Evolutionary conservation across 768 basidiomycete genomes (phyloP), one percentile per base, ranked within the genome.

Genomic region (Kwoniella botswanensis): DNA sequence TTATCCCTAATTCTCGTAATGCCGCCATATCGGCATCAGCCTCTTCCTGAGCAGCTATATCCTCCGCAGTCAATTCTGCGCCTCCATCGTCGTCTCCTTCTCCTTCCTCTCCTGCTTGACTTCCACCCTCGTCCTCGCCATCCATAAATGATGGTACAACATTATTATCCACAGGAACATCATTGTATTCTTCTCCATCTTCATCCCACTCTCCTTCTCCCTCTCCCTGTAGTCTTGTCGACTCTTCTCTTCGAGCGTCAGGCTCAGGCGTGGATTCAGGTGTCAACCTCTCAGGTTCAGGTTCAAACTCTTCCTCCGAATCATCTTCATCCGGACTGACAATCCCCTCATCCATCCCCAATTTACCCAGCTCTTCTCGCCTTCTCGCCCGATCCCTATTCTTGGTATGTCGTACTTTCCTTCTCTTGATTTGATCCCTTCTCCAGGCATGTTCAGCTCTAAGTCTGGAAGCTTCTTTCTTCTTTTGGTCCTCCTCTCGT

Each of bases 221-320:
- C 15, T 41, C 54, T 53, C 17, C 24, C 5, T 62, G 63, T 41
- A 53, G 71, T 29, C 52, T 59, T 1, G 61, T 15, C 7, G 61
- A 43, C 15, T 52, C 29, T 60, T 55, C 22, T 21, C 70, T 46
- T 21, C 61, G 11, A 13, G n/a, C 35, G 17, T 72, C 75, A 21
- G 73, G 71, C 42, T 75, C 77, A 12, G 73, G 75, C 22, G 77
- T 68, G 26, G 60, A 61, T 10, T 59, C 65, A 44, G 75, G 75
- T 26, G 76, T 78, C 64, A 78, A 57, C 54, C 75, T 58, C 42
- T 78, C 79, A 41, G 79, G 76, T 18, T 58, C 55, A 21, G 74
- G 22, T 61, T 75, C 76, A 59, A 41, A 79, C n/a, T 78, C 78
- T 44, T 74, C 72, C 54, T 74, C 76, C 0, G 73, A 76, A 65